phyloP scores from a whole-genome alignment of 1,139 yeast species.

The Geotrichum aggregatum region DNA sequence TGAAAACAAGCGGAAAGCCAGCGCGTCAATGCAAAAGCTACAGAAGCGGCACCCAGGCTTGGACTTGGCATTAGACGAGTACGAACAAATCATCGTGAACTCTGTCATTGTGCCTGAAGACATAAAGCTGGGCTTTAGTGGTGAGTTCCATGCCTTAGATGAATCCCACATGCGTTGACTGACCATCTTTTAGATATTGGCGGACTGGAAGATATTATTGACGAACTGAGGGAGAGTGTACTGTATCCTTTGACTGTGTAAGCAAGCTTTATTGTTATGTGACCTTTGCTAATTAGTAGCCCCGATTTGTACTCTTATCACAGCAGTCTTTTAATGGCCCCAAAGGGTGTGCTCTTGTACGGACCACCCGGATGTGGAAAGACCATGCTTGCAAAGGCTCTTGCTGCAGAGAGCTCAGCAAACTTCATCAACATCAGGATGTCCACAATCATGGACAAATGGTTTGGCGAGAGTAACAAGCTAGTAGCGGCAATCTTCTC shows the following conservation, averaged over 20 bases:
- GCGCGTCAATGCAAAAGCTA: constrained; percentile 56
- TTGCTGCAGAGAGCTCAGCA: constrained; percentile 89
- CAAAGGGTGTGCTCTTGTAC: constrained; percentile 85
- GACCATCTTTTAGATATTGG: constrained; percentile 61
- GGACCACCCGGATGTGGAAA: constrained; percentile 99
- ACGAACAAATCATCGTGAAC: constrained; percentile 69
- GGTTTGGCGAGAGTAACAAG: constrained; percentile 97
- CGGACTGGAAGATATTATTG: constrained; percentile 74
- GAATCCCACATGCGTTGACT: neutral
- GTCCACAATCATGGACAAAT: constrained; percentile 94
- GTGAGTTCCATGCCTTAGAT: constrained; percentile 32
- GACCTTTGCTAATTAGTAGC: constrained; percentile 22
- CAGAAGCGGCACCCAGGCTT: constrained; percentile 57
- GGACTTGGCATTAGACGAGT: constrained; percentile 59
- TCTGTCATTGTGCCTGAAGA: constrained; percentile 84
- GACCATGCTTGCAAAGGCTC: constrained; percentile 93
- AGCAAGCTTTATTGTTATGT: constrained; percentile 27
- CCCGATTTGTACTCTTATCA: constrained; percentile 62
- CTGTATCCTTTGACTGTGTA: constrained; percentile 75
- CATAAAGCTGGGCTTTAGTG: constrained; percentile 66
- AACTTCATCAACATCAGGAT: constrained; percentile 85
- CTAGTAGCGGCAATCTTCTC: constrained; percentile 90
- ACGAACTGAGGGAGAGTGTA: constrained; percentile 81
- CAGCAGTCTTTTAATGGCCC: constrained; percentile 70
- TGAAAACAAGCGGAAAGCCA: constrained; percentile 65